Conservation (phyloP, 169 alveolate genomes). For the Ichthyophthirius multifiliis region DNA sequence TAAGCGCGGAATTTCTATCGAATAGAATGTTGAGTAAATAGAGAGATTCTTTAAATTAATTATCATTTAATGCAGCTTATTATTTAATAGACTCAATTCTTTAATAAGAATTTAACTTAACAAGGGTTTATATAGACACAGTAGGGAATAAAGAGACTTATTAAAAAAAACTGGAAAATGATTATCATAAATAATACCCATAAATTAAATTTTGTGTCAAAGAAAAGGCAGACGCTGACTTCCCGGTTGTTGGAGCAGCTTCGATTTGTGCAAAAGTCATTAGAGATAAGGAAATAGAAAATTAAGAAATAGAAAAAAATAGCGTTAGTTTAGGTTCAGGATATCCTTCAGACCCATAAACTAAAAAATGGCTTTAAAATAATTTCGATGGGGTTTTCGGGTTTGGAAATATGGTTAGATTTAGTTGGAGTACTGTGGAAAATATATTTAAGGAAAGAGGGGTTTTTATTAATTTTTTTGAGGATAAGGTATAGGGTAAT, state of each 20-base stretch:
- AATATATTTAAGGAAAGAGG: constrained; percentile 30
- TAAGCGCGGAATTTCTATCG: constrained; percentile 58
- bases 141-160: constrained; percentile 94
- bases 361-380: constrained; percentile 87
- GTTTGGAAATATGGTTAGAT: constrained; percentile 84
- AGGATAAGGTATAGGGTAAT: not conserved
- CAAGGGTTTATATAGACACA: constrained; percentile 90
- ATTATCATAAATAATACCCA: constrained; percentile 60
- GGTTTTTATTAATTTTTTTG: not conserved
- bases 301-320: constrained; percentile 54
- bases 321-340: constrained; percentile 84
- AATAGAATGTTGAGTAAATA: constrained; percentile 48
- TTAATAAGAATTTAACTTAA: constrained; percentile 58
- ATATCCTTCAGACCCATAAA: constrained; percentile 92
- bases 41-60: constrained; percentile 41
- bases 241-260: constrained; percentile 97
- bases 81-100: constrained; percentile 62
- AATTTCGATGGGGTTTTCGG: constrained; percentile 93
- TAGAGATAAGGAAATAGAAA: constrained; percentile 81
- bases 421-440: constrained; percentile 76
- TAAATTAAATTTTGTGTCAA: constrained; percentile 82
- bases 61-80: constrained; percentile 58
- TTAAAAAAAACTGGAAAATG: constrained; percentile 67
- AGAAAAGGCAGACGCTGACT: constrained; percentile 94
- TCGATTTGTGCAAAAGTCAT: constrained; percentile 96